These are phyloP conservation scores for Musa acuminata DNA, from an alignment of 176 grass and related monocot species.

Conservation along the genomic window DNA sequence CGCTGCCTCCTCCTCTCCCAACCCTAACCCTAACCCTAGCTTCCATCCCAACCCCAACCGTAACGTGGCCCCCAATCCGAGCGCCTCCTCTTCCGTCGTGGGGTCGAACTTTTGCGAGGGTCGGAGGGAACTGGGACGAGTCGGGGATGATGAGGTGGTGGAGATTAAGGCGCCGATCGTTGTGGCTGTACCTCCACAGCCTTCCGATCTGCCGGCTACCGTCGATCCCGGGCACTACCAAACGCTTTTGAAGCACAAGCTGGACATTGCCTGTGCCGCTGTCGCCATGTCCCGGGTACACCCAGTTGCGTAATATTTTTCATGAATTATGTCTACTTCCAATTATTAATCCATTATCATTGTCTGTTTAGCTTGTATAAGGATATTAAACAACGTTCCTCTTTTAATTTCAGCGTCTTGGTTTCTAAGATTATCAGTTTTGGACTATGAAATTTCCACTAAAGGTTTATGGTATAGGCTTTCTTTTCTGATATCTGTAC, in stretches of 20 bases:
- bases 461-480: too few relatives aligned
- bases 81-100: background rate
- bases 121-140: background rate
- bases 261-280: constrained; percentile 71
- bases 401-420: too few relatives aligned
- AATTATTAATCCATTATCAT: too few relatives aligned
- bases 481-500: too few relatives aligned
- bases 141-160: constrained; percentile 25
- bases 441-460: background rate
- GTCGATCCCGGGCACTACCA: constrained; percentile 45
- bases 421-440: background rate
- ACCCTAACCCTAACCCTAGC: background rate
- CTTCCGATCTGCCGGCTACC: background rate
- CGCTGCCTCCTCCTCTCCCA: background rate
- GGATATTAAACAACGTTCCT: too few relatives aligned
- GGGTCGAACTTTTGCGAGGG: background rate
- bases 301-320: background rate
- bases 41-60: background rate
- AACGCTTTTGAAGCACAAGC: constrained; percentile 57
- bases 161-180: constrained; percentile 27
- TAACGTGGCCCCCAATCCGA: background rate
- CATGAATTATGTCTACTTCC: too few relatives aligned
- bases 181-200: background rate
- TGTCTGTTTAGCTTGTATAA: too few relatives aligned
- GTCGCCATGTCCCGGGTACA: constrained; percentile 68